Evolutionary conservation across 306 rosid species (phyloP).

Genomic region (Cicer bijugum): DNA sequence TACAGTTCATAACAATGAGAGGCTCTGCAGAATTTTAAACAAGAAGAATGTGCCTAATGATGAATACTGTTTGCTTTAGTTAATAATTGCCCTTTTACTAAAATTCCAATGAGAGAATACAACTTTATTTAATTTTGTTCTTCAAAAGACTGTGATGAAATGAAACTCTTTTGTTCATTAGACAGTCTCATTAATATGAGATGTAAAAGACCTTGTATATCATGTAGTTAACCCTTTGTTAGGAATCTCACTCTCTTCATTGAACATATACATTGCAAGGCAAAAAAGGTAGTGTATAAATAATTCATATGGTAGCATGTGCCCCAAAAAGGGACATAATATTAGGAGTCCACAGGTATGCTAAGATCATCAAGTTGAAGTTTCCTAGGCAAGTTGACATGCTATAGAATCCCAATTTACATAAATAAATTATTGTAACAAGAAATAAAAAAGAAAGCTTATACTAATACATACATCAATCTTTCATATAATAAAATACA

Average conservation of each 20-base stretch:
- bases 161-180: not conserved
- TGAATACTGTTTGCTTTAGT: not conserved
- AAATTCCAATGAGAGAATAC: not conserved
- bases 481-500: not conserved
- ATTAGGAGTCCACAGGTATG: not conserved
- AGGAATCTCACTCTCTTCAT: too few relatives aligned
- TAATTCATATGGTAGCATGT: conserved; percentile 1
- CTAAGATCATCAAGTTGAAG: conserved; percentile 2
- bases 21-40: too few relatives aligned
- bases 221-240: too few relatives aligned
- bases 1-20: too few relatives aligned
- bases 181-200: not conserved
- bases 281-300: conserved; percentile 10
- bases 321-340: not conserved
- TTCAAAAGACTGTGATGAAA: not conserved
- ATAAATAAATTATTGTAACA: not conserved
- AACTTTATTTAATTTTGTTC: not conserved
- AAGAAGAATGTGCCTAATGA: not conserved
- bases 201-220: not conserved
- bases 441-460: not conserved
- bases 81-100: not conserved
- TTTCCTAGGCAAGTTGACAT: conserved; percentile 27
- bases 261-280: not conserved
- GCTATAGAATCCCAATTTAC: conserved; percentile 21
- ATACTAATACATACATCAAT: not conserved